These are phyloP conservation scores for Claviceps spartinae DNA, from an alignment of 2,329 filamentous ascomycete genomes.

Conservation along the genomic window DNA sequence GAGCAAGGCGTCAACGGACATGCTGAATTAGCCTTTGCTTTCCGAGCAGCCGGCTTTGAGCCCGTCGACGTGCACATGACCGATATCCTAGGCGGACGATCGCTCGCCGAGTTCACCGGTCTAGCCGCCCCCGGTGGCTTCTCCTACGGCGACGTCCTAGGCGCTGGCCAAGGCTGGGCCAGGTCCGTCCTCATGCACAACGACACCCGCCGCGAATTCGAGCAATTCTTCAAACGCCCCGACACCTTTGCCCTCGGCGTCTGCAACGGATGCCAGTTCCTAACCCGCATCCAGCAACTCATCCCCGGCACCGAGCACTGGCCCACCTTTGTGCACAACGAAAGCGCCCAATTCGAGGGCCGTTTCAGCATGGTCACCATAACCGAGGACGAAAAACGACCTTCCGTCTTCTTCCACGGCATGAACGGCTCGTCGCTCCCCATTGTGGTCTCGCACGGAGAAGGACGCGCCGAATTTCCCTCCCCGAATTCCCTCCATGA, in stretches of 20 bases:
- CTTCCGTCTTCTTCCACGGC: slow-evolving; percentile 78
- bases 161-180: slow-evolving; percentile 93
- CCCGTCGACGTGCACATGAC: slow-evolving; percentile 95
- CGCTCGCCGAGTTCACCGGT: slow-evolving; percentile 70
- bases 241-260: slow-evolving; percentile 91
- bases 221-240: slow-evolving; percentile 69
- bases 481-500: slow-evolving; percentile 35
- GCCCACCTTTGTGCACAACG: slow-evolving; percentile 79
- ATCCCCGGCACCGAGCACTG: slow-evolving; percentile 75
- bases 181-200: slow-evolving; percentile 82
- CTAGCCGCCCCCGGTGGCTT: slow-evolving; percentile 94
- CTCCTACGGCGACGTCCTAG: slow-evolving; percentile 75
- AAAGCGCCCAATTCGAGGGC: slow-evolving; percentile 79
- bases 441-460: slow-evolving; percentile 81
- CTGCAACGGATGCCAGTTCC: slow-evolving; percentile 96
- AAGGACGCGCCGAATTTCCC: slow-evolving; percentile 66
- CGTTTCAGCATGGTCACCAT: slow-evolving; percentile 74
- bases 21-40: slow-evolving; percentile 96
- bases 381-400: slow-evolving; percentile 40
- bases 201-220: slow-evolving; percentile 62
- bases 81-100: slow-evolving; percentile 69
- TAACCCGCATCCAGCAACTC: slow-evolving; percentile 62
- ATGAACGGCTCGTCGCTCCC: slow-evolving; percentile 75
- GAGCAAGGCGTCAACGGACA: slow-evolving; percentile 94
- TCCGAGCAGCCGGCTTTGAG: slow-evolving; percentile 80